Conservation (phyloP, 345 rosid genomes). For the Anastatica hierochuntica region DNA sequence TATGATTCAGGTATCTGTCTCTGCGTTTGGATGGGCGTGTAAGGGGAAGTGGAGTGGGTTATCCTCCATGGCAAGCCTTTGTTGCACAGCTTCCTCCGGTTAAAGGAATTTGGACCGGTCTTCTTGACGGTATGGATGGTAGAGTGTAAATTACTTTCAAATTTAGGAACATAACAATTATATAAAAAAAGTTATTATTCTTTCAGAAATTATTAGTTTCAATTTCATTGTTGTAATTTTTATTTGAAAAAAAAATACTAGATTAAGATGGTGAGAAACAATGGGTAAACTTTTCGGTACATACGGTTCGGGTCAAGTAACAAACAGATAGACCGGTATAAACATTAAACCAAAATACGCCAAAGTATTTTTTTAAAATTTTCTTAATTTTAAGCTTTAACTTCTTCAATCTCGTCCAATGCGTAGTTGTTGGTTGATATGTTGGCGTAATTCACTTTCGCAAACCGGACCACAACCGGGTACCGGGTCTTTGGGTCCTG, state of each 20-base stretch:
- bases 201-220: too few relatives aligned
- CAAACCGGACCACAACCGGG: conserved; percentile 89
- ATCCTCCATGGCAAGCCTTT: conserved; percentile 97
- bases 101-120: conserved; percentile 89
- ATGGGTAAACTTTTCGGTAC: conserved; percentile 4
- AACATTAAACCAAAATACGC: conserved; percentile 8
- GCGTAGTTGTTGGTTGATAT: conserved; percentile 95
- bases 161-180: background rate
- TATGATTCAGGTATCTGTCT: conserved; percentile 63
- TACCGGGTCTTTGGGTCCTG: conserved; percentile 80
- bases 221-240: background rate
- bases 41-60: conserved; percentile 88
- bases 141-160: conserved; percentile 35
- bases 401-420: conserved; percentile 75
- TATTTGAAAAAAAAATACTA: background rate
- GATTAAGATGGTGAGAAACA: background rate
- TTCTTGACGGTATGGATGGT: conserved; percentile 91
- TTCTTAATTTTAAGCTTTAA: conserved; percentile 36
- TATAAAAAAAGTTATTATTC: too few relatives aligned
- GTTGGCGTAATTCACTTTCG: conserved; percentile 78
- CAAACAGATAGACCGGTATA: conserved; percentile 12
- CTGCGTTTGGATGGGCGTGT: conserved; percentile 89
- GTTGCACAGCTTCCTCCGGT: conserved; percentile 84
- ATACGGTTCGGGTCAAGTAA: conserved; percentile 13
- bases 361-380: background rate